Evolutionary conservation across 768 basidiomycete species (phyloP), one percentile per base, ranked within the genome.

Genomic region (Serpula lacrymans): DNA sequence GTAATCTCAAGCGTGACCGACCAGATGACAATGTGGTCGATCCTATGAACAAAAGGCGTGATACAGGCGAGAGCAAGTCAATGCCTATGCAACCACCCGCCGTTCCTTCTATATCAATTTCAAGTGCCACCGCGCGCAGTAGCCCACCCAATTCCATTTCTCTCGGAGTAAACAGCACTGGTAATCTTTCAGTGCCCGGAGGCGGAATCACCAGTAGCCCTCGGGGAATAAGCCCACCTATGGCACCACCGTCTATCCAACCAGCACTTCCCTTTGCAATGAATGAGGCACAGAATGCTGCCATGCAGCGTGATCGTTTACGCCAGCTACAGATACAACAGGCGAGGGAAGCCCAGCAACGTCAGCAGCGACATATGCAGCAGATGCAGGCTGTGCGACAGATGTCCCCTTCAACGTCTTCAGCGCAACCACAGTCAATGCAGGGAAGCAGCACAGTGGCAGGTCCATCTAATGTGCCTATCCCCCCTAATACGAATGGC

Each of bases 61-160:
- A 88, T 51, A 79, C 78, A 1, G 86, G 86, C 24, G 84, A 87
- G 47, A 63, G 62, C 29, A 82, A 79, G 51, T 45, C 50, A 14
- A 55, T 61, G 45, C 64, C 69, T 50, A 67, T 72, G 65, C 71
- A 70, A 2, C 69, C 74, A 0, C 70, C 69, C 12, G 39, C 52
- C 31, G 45, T 43, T 2, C 57, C 68, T 16, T 52, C 65, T 23
- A 60, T 64, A 47, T 62, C 62, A 7, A 38, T 37, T 34, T 34
- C 35, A 13, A 25, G 45, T 34, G 29, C 43, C 34, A n/a, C 37
- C n/a, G 36, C 51, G 16, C 54, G 53, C 29, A 27, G 43, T 25
- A 51, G 55, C 54, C 60, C 45, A 40, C 48, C 48, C 36, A 51
- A 5, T 33, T 42, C 51, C 14, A 53, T 51, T 16, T 39, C 39